A percentile compares a stretch with the other conserved stretches of the same genome.
Evolutionary conservation across 2,329 filamentous ascomycete species (phyloP).

Genomic region (Zasmidium citrigriseum): DNA sequence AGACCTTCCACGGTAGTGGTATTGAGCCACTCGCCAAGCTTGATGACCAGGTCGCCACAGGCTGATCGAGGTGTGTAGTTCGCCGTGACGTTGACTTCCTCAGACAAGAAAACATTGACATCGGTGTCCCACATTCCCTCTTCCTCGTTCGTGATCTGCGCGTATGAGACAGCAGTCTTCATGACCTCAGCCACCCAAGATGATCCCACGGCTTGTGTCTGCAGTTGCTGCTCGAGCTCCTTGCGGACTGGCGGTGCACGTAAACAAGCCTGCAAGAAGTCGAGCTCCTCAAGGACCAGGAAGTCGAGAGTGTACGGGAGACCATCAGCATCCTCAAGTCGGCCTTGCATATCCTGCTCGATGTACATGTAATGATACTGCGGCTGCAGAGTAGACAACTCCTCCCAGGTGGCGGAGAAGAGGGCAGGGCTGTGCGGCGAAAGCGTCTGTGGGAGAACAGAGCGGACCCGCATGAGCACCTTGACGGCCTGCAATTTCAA

Average conservation of each 20-base stretch:
- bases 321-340: constrained; percentile 84
- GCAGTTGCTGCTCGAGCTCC: constrained; percentile 80
- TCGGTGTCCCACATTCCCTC: constrained; percentile 96
- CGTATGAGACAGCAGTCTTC: constrained; percentile 80
- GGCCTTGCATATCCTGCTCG: constrained; percentile 78
- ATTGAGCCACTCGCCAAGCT: constrained; percentile 86
- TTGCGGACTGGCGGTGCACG: constrained; percentile 84
- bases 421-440: constrained; percentile 78
- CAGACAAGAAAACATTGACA: constrained; percentile 90
- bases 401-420: constrained; percentile 87
- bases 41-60: constrained; percentile 88
- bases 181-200: constrained; percentile 87
- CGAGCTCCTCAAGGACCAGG: constrained; percentile 87
- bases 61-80: constrained; percentile 96
- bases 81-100: constrained; percentile 90
- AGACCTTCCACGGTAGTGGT: constrained; percentile 75
- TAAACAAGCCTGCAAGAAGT: constrained; percentile 90
- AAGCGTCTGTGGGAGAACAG: constrained; percentile 78
- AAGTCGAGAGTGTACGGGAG: constrained; percentile 96
- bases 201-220: constrained; percentile 59
- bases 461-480: constrained; percentile 82
- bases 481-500: constrained; percentile 93
- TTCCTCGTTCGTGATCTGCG: constrained; percentile 88
- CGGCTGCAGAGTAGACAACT: constrained; percentile 71
- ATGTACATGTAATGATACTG: constrained; percentile 85